Evolutionary conservation across 2,329 filamentous ascomycete species (phyloP), one percentile per base, ranked within the genome.

Genomic region (Penicillium concentricum): DNA sequence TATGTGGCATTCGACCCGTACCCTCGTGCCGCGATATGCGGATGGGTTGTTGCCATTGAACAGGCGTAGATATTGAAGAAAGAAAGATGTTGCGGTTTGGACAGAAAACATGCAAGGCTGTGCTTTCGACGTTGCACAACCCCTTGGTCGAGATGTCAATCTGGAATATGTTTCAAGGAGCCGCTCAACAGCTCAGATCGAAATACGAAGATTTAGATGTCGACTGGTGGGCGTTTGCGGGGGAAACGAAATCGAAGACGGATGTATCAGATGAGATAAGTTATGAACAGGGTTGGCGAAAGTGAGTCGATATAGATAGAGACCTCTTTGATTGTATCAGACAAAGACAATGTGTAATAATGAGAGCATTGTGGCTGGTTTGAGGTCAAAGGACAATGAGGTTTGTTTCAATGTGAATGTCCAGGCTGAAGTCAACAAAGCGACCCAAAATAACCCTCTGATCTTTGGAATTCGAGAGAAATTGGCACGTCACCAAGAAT

Each of bases 1-100:
- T 78, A 77, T 20, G 73, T 76, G n/a, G 63, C 63, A 55, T 77
- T 76, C 28, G 62, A 53, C 59, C 67, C 64, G 57, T 68, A 70
- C 52, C 54, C 52, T 60, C 71, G 63, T 51, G 62, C 62, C 59
- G 62, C 63, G 39, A 69, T 56, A 50, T 58, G 63, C 50, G 61
- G 60, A 44, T 45, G 48, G 50, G 61, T 53, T 44, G 60, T 61
- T 56, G 69, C 70, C 71, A 73, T 73, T 64, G 63, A 65, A 62
- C 35, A 58, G 49, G 38, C 48, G 57, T 50, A 54, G 42, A 61
- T 47, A 43, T 24, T 18, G 54, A 49, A 45, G 43, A 58, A 48
- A 22, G 12, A 18, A 49, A 44, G 48, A 37, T 56, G 18, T 45
- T 58, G 22, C 15, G 37, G 32, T 32, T 20, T 22, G 13, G 34